Percentiles rank a stretch among this genome's conserved stretches.
Conservation (phyloP, 2,329 filamentous ascomycete genomes). For the Celoporthe dispersa region DNA sequence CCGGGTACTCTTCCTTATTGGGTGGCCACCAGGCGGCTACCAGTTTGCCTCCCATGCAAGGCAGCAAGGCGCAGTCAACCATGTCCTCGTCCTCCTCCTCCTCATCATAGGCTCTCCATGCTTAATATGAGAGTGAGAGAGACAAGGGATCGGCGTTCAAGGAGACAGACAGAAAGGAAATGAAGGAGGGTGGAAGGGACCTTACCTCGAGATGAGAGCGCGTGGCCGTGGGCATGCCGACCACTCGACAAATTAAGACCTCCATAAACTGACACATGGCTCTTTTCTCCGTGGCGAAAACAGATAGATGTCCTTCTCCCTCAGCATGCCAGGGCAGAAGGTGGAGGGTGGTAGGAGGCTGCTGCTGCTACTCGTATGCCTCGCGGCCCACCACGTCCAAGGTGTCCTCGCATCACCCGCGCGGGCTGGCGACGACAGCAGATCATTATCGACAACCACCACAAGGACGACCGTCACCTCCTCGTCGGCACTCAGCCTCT, state of each 20-base stretch:
- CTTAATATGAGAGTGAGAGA: background rate
- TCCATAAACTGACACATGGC: conserved; percentile 4
- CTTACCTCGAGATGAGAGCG: background rate
- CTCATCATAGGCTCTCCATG: background rate
- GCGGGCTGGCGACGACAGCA: background rate
- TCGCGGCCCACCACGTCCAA: background rate
- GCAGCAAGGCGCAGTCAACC: background rate
- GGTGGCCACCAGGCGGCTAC: conserved; percentile 17
- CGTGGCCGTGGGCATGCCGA: background rate
- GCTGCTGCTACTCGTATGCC: conserved; percentile 25
- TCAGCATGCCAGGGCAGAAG: conserved; percentile 46
- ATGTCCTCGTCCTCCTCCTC: background rate
- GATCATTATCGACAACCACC: conserved; percentile 15
- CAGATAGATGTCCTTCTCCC: conserved; percentile 45
- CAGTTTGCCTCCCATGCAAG: conserved; percentile 12
- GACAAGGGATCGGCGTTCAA: background rate
- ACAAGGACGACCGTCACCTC: conserved; percentile 39
- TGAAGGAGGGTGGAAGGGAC: background rate
- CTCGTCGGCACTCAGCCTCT: conserved; percentile 39
- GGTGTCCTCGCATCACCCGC: background rate
- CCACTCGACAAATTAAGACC: background rate
- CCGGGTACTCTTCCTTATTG: conserved; percentile 8
- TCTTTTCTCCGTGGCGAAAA: conserved; percentile 10
- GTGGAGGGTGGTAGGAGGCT: conserved; percentile 4
- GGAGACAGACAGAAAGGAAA: background rate